phyloP scores from a whole-genome alignment of 148 eudicot species.

The Persicaria maculosa region DNA sequence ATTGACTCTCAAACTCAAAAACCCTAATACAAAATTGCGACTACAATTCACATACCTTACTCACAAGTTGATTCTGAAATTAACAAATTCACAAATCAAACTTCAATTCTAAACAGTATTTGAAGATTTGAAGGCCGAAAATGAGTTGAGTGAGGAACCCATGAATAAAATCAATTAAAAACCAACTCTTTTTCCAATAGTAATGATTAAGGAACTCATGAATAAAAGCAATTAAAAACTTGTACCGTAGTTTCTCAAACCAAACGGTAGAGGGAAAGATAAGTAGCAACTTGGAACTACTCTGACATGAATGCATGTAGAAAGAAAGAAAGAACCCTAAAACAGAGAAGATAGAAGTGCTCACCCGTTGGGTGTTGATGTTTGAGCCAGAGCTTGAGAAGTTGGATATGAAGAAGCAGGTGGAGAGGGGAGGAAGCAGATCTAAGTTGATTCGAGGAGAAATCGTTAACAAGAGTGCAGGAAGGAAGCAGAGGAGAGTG shows the following conservation, averaged over 20 bases:
- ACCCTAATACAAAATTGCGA: no score
- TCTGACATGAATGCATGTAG: background rate
- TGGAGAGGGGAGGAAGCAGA: background rate
- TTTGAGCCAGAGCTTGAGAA: background rate
- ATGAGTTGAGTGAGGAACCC: no score
- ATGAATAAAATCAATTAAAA: background rate
- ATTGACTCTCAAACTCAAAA: no score
- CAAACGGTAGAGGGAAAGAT: background rate
- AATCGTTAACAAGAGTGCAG: no score
- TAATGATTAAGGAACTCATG: background rate
- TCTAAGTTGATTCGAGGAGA: conserved; percentile 3
- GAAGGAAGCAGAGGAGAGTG: no score
- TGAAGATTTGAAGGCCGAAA: no score
- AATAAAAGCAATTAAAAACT: background rate
- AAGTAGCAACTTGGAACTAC: background rate
- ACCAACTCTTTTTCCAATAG: background rate
- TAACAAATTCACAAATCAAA: no score
- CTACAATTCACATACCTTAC: no score
- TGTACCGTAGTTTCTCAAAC: background rate
- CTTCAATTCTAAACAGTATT: no score
- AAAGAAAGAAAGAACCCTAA: background rate
- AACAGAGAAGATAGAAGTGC: background rate
- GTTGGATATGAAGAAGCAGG: background rate
- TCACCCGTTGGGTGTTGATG: background rate
- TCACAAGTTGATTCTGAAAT: no score